phyloP scores from a whole-genome alignment of 306 rosid genomes.

The Argentina anserina region DNA sequence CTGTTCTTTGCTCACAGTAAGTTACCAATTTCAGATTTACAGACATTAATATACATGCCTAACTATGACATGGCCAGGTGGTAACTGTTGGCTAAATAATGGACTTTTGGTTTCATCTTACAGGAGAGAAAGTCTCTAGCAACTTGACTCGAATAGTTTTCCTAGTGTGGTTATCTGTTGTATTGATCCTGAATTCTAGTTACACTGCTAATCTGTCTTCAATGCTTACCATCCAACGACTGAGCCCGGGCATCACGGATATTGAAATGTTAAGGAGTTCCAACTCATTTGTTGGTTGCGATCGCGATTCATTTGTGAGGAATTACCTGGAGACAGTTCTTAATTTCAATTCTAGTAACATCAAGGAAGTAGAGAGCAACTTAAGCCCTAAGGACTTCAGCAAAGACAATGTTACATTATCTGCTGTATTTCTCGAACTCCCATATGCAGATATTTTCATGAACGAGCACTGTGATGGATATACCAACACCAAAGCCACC shows the following conservation, averaged over 20 bases:
- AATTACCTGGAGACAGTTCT: slow-evolving; percentile 37
- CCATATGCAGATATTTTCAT: slow-evolving; percentile 58
- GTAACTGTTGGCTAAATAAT: no score
- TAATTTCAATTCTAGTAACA: slow-evolving; percentile 29
- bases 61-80: no score
- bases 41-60: neutral
- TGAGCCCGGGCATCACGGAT: slow-evolving; percentile 23
- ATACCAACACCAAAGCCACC: slow-evolving; percentile 27
- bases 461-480: slow-evolving; percentile 46
- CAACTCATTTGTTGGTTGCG: slow-evolving; percentile 41
- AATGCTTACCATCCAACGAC: slow-evolving; percentile 39
- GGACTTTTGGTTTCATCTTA: neutral
- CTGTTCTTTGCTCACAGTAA: slow-evolving; percentile 72
- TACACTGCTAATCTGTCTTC: slow-evolving; percentile 71
- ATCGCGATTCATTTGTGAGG: slow-evolving; percentile 42
- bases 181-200: slow-evolving; percentile 53
- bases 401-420: slow-evolving; percentile 14
- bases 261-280: slow-evolving; percentile 41
- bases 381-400: slow-evolving; percentile 15
- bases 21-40: slow-evolving; percentile 19
- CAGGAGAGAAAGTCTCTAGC: slow-evolving; percentile 45
- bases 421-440: slow-evolving; percentile 72
- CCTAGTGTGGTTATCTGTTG: slow-evolving; percentile 46
- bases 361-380: slow-evolving; percentile 21
- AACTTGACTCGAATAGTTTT: slow-evolving; percentile 44